phyloP scores from a whole-genome alignment of 768 basidiomycete species.

The Rhodotorula diobovata region DNA sequence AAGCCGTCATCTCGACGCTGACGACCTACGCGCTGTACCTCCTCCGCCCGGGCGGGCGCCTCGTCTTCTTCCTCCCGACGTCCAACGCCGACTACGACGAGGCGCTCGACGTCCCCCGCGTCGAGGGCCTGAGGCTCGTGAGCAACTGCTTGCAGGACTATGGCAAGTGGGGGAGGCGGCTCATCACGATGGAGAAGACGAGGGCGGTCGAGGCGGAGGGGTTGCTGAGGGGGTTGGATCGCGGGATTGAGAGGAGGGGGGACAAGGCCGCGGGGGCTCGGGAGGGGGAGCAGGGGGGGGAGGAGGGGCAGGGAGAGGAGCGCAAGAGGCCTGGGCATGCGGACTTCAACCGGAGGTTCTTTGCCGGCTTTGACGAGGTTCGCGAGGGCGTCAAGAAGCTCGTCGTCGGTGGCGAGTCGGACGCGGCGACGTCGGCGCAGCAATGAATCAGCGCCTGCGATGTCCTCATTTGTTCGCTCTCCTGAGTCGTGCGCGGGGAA shows the following conservation, averaged over 20 bases:
- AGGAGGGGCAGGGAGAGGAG: slow-evolving; percentile 3
- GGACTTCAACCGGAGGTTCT: slow-evolving; percentile 83
- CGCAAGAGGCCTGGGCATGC: slow-evolving; percentile 71
- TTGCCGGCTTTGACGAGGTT: slow-evolving; percentile 60
- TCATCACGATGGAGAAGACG: slow-evolving; percentile 83
- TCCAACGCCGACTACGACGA: slow-evolving; percentile 72
- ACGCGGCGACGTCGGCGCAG: not conserved
- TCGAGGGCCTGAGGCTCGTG: slow-evolving; percentile 81
- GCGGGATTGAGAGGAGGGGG: slow-evolving; percentile 52
- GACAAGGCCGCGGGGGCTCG: not conserved
- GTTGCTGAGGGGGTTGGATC: slow-evolving; percentile 52
- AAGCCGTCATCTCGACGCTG: slow-evolving; percentile 73
- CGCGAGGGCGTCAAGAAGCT: slow-evolving; percentile 12
- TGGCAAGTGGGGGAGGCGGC: slow-evolving; percentile 85
- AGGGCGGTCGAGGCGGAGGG: slow-evolving; percentile 38
- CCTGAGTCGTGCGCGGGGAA: not conserved
- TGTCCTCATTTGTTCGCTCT: not conserved
- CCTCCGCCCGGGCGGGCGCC: slow-evolving; percentile 74
- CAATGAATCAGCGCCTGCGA: not conserved
- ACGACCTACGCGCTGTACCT: slow-evolving; percentile 75
- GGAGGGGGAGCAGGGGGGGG: not conserved
- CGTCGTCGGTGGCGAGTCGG: not conserved
- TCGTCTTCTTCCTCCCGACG: slow-evolving; percentile 94
- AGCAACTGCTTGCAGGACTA: slow-evolving; percentile 89
- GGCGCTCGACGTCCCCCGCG: slow-evolving; percentile 70